These are phyloP conservation scores for Sporisorium exsertum DNA, from an alignment of 1,284 basidiomycete genomes.

Conservation along the genomic window DNA sequence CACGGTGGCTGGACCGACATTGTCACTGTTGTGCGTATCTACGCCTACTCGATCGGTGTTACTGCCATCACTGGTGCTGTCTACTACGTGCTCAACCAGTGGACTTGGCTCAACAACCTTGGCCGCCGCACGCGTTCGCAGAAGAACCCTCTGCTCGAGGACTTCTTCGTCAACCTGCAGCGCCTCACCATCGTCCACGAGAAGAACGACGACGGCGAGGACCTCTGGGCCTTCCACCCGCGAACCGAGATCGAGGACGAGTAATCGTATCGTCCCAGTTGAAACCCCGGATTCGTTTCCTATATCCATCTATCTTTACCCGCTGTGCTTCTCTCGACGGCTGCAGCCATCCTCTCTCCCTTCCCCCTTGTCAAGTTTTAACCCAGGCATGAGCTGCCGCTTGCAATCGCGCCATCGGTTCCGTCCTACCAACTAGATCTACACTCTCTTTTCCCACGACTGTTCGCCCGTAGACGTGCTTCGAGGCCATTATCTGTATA, in stretches of 20 bases:
- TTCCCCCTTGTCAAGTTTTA: slow-evolving; percentile 3
- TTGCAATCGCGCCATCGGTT: slow-evolving; percentile 18
- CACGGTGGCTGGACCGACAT: slow-evolving; percentile 72
- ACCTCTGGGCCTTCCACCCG: slow-evolving; percentile 67
- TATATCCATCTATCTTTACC: not conserved
- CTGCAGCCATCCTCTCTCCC: not conserved
- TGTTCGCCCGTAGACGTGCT: slow-evolving; percentile 13
- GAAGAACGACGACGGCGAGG: slow-evolving; percentile 65
- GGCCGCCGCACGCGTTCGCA: slow-evolving; percentile 71
- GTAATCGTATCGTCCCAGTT: slow-evolving; percentile 29
- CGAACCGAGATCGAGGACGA: slow-evolving; percentile 68
- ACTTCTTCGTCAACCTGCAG: slow-evolving; percentile 73
- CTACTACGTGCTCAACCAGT: slow-evolving; percentile 70
- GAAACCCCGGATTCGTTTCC: slow-evolving; percentile 1
- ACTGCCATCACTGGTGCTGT: slow-evolving; percentile 72
- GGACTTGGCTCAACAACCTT: slow-evolving; percentile 72
- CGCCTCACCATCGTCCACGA: slow-evolving; percentile 73
- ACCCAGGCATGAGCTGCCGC: slow-evolving; percentile 15
- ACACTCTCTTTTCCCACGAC: slow-evolving; percentile 34
- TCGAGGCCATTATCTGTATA: slow-evolving; percentile 7
- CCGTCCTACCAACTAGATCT: slow-evolving; percentile 44
- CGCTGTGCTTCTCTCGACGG: slow-evolving; percentile 1
- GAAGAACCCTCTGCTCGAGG: slow-evolving; percentile 72
- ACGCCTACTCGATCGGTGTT: slow-evolving; percentile 73
- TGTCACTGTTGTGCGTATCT: slow-evolving; percentile 74